Base-by-base conservation (phyloP, 2,329 filamentous ascomycete genomes). In the Tolypocladium tundrense region DNA sequence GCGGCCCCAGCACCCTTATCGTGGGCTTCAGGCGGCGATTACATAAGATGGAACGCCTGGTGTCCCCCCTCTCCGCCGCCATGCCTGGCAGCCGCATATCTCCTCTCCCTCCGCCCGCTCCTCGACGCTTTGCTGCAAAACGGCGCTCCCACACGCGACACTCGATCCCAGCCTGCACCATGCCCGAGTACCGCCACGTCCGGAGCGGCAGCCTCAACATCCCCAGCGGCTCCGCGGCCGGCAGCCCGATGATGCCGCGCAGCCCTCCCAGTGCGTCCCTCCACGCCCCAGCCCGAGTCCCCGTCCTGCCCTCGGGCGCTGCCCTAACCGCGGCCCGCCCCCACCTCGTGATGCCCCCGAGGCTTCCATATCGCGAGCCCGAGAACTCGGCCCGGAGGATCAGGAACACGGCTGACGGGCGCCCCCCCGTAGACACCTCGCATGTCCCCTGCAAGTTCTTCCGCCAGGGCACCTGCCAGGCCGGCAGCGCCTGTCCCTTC, bases 361-460 rank as follows among this genome's bases (percentile, higher is more conserved):
- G 48, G 16, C 48, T 19, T 24, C n/a, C 43, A 16, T 45, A 27
- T 11, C 48, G 48, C 48, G 45, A 50, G 27, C 1, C 14, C 45
- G 45, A n/a, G 27, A 6, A 19, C 11, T 1, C 4, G 43, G 43
- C 13, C 13, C 35, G 48, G 19, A 11, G 10, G 19, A 21, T 19
- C 14, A 37, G 37, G 37, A 55, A 43, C n/a, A 4, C 37, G 37
- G 48, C 55, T 58, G 53, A 51, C 53, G 53, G 53, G 19, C 53
- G 13, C 54, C 37, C 45, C 54, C 35, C 33, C 55, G 60, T 63
- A 97, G 93, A 96, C 74, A 96, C 94, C 21, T 88, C 92, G 61
- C 94, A 97, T 77, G 94, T 99, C 51, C 94, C 94, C 43, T 99
- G 94, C 88, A 97, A 97, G 81, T 99, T 99, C 88, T 99, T 94